A percentile compares a stretch with the other conserved stretches of the same genome.
Evolutionary conservation across 2,329 filamentous ascomycete genomes (phyloP).

Genomic region (Penicillium sp.): DNA sequence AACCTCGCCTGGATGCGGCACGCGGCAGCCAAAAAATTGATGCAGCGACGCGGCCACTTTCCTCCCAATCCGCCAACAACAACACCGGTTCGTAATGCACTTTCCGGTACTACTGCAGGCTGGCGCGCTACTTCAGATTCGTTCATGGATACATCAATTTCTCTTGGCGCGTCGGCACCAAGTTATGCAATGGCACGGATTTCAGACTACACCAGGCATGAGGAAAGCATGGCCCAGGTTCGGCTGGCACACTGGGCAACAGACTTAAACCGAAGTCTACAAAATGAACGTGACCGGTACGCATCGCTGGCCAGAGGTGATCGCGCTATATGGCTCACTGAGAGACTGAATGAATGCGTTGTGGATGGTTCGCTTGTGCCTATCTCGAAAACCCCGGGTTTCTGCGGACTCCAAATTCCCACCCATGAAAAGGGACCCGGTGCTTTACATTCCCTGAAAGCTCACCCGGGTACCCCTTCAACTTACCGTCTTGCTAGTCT

Average conservation of each 20-base stretch:
- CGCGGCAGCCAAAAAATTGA: conserved; percentile 75
- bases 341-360: conserved; percentile 65
- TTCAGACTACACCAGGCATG: conserved; percentile 58
- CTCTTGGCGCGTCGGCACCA: conserved; percentile 32
- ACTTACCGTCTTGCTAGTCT: conserved; percentile 38
- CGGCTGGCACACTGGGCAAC: conserved; percentile 78
- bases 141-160: conserved; percentile 26
- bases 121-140: conserved; percentile 25
- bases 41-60: conserved; percentile 62
- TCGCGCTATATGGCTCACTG: conserved; percentile 67
- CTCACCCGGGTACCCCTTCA: conserved; percentile 22
- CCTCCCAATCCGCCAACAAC: conserved; percentile 17
- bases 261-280: conserved; percentile 73
- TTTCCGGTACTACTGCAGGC: neutral
- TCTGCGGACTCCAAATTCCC: conserved; percentile 25
- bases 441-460: conserved; percentile 24
- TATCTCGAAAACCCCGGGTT: conserved; percentile 41
- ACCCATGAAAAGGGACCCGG: conserved; percentile 24
- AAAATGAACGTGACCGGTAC: conserved; percentile 69
- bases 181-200: conserved; percentile 63
- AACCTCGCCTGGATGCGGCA: conserved; percentile 81
- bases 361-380: conserved; percentile 63
- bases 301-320: conserved; percentile 63
- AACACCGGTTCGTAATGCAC: conserved; percentile 19
- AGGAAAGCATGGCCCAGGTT: conserved; percentile 65